Evolutionary conservation across 1,139 yeast species (phyloP), one percentile per base, ranked within the genome.

Genomic region (Yamadazyma taylorii): DNA sequence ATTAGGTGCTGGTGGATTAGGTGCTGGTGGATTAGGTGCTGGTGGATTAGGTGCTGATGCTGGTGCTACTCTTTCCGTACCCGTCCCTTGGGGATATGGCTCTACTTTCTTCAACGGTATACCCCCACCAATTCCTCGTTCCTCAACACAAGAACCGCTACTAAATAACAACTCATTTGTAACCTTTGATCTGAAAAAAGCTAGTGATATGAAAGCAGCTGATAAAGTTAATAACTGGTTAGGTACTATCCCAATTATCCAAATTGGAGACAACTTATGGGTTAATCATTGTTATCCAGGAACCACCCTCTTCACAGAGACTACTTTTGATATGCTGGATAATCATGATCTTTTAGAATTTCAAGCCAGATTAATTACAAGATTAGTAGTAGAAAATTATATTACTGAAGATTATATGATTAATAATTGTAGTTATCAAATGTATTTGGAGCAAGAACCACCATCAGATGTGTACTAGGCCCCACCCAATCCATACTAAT

Each of bases 151-250:
- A 8, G 30, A 27, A 27, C 7, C 7, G 21, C 8, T 19, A 8
- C 8, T 6, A 8, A 19, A 5, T 13, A 30, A 16, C 11, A 24
- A 22, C 34, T 29, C 23, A 22, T 25, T 34, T 15, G 21, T 15
- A 10, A 12, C 9, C 10, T 81, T 82, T 51, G 70, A 81, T 42
- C 88, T 90, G 5, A 64, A 85, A 47, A 59, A 59, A 23, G 77
- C 78, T 1, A 60, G 69, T 9, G 79, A 75, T 52, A 82, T 83
- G 87, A 67, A 76, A 1, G 73, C 69, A 37, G 63, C 58, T 32
- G 90, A 83, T 47, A 83, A 83, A 51, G 84, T 84, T 0, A 63
- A 65, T 30, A 61, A 56, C 6, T 84, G 92, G 94, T 69, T 84
- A 8, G 8, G 7, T 5, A 19, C 11, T 5, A 17, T 29, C 9